Evolutionary conservation across 306 rosid genomes (phyloP), one percentile per base, ranked within the genome.

Genomic region (Cicer pinnatifidum): DNA sequence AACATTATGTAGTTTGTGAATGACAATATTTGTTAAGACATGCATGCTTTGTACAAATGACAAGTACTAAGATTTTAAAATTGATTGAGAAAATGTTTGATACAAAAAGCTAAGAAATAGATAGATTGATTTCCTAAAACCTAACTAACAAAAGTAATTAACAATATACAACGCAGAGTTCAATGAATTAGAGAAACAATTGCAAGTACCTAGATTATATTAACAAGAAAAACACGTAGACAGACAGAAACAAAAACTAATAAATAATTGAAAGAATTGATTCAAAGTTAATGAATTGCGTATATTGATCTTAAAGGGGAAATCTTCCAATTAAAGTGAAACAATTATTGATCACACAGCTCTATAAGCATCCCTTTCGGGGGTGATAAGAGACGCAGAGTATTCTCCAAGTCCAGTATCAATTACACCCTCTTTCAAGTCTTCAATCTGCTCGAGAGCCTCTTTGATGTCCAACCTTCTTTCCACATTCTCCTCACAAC

Each of bases 401-500:
- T 75, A 83, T 1, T 80, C 80, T 41, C 80, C 85, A 17, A 53
- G 5, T 15, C 2, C 33, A 16, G 9, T 16, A n/a, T 50, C 80
- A 12, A 11, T 70, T 11, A 66, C 86, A n/a, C 50, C 82, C 38
- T 85, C 89, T 12, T 70, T 83, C 58, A 95, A 72, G 43, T 84
- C 88, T 66, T 87, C 87, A 59, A 95, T 90, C 77, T 82, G 81
- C n/a, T 72, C 78, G 11, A 86, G 76, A 68, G 79, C 91, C 60
- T 88, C 96, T 56, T 78, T 80, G 39, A 95, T 75, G 71, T 88
- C 96, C 63, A 88, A 45, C 53, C 97, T 87, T 64, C 92, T 88
- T 15, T 90, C 97, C 75, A 87, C 86, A 13, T 91, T 93, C 85
- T 86, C 97, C 82, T 95, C 97, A 58, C 99, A 95, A 67, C 99